phyloP scores from a whole-genome alignment of 495 filamentous ascomycete species.

The Hypoxylon crocopeplum region DNA sequence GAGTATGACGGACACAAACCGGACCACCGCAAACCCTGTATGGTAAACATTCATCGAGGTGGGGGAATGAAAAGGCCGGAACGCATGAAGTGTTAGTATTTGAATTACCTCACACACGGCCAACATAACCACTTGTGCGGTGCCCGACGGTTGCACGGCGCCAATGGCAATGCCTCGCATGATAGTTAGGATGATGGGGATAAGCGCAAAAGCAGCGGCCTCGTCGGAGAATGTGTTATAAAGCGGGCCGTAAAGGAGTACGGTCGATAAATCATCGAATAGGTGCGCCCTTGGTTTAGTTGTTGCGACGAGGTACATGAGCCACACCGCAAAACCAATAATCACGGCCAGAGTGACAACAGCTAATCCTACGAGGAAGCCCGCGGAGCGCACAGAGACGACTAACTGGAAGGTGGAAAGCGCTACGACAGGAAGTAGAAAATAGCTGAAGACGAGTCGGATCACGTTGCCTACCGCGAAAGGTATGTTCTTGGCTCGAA shows the following conservation, averaged over 20 bases:
- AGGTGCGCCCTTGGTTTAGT: slow-evolving; percentile 84
- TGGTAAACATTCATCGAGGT: slow-evolving; percentile 99
- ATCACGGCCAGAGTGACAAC: slow-evolving; percentile 74
- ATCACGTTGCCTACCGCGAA: slow-evolving; percentile 88
- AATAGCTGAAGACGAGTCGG: slow-evolving; percentile 89
- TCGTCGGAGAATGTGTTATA: slow-evolving; percentile 98
- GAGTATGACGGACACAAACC: slow-evolving; percentile 79
- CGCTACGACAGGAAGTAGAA: slow-evolving; percentile 84
- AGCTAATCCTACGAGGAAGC: slow-evolving; percentile 73
- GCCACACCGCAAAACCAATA: slow-evolving; percentile 76
- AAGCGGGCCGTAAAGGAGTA: slow-evolving; percentile 90
- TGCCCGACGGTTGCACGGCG: slow-evolving; percentile 89
- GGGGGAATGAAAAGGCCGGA: slow-evolving; percentile 85
- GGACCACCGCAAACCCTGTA: slow-evolving; percentile 77
- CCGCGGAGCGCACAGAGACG: slow-evolving; percentile 69
- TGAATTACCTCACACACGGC: slow-evolving; percentile 94
- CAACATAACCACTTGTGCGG: slow-evolving; percentile 88
- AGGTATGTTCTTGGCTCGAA: slow-evolving; percentile 90
- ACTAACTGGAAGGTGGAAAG: slow-evolving; percentile 91
- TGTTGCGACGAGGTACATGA: slow-evolving; percentile 76
- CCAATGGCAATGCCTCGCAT: slow-evolving; percentile 90
- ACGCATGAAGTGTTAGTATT: slow-evolving; percentile 85
- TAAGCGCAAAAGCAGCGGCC: slow-evolving; percentile 79
- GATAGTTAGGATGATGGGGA: slow-evolving; percentile 83
- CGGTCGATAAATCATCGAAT: slow-evolving; percentile 90